Evolutionary conservation across 768 basidiomycete genomes (phyloP).

Genomic region (Suillus sp.): DNA sequence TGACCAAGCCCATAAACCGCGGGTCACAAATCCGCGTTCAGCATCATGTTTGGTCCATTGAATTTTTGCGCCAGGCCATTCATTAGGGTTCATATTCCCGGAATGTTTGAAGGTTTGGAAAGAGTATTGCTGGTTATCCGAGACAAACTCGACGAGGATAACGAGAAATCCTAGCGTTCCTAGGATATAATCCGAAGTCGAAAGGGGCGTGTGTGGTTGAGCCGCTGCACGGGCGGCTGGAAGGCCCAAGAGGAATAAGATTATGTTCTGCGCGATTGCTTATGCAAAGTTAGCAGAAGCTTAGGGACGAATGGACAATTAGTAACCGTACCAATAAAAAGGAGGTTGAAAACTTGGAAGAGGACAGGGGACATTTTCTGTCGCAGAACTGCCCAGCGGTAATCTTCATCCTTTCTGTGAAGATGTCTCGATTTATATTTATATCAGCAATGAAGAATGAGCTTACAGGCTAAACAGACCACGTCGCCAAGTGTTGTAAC

Average conservation of each 20-base stretch:
- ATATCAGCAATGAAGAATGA: neutral
- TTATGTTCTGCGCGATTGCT: constrained; percentile 77
- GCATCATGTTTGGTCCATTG: constrained; percentile 67
- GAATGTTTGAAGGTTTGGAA: constrained; percentile 77
- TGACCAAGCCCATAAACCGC: constrained; percentile 83
- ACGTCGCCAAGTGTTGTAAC: constrained; percentile 82
- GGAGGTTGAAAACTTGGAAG: constrained; percentile 61
- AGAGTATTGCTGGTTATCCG: constrained; percentile 92
- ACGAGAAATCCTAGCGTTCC: constrained; percentile 57
- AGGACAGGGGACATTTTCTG: constrained; percentile 51
- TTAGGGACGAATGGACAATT: neutral
- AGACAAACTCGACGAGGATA: constrained; percentile 72
- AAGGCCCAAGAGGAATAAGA: constrained; percentile 71
- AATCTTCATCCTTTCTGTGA: constrained; percentile 80
- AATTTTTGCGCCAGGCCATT: constrained; percentile 71
- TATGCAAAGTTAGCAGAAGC: constrained; percentile 12
- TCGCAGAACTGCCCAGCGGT: constrained; percentile 85
- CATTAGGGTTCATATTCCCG: constrained; percentile 37
- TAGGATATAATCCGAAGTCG: constrained; percentile 63
- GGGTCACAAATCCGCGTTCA: constrained; percentile 80
- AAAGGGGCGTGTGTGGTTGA: constrained; percentile 55
- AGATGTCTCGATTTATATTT: constrained; percentile 1
- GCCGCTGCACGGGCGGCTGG: constrained; percentile 58
- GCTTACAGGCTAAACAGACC: constrained; percentile 76
- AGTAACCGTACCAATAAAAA: constrained; percentile 62